Evolutionary conservation across 208 protist species (phyloP).

Genomic region (Wallacemonas sp.): DNA sequence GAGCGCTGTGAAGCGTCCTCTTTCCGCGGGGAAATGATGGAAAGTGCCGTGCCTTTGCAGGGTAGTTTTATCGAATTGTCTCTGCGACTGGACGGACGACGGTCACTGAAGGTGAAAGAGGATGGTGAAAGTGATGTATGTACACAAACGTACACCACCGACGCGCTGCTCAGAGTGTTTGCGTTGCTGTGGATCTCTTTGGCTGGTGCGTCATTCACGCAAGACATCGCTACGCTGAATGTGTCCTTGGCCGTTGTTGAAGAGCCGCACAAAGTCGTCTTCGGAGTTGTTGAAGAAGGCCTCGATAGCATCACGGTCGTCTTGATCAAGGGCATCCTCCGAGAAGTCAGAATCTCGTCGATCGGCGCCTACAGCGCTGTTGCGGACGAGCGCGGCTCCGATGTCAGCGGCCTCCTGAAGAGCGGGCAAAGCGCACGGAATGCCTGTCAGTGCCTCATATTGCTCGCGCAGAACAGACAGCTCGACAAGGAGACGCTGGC

Average conservation of each 20-base stretch:
- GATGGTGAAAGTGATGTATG: too few species aligned
- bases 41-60: too few species aligned
- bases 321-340: conserved; percentile 47
- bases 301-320: conserved; percentile 83
- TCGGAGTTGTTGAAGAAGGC: conserved; percentile 78
- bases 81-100: too few species aligned
- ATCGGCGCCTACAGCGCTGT: neutral
- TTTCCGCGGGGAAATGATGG: too few species aligned
- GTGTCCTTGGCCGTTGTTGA: conserved; percentile 69
- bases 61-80: too few species aligned
- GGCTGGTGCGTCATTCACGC: conserved; percentile 15
- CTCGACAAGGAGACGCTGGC: conserved; percentile 31
- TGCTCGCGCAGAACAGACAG: conserved; percentile 38
- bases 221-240: conserved; percentile 37
- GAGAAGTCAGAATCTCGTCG: neutral
- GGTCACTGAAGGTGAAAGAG: too few species aligned
- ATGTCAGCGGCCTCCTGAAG: neutral
- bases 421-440: neutral
- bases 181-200: neutral
- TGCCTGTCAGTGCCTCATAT: conserved; percentile 19
- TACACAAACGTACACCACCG: too few species aligned
- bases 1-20: too few species aligned
- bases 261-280: conserved; percentile 72
- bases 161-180: too few species aligned
- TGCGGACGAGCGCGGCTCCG: neutral